Conservation (phyloP, 306 rosid species). For the Hippophae rhamnoides region DNA sequence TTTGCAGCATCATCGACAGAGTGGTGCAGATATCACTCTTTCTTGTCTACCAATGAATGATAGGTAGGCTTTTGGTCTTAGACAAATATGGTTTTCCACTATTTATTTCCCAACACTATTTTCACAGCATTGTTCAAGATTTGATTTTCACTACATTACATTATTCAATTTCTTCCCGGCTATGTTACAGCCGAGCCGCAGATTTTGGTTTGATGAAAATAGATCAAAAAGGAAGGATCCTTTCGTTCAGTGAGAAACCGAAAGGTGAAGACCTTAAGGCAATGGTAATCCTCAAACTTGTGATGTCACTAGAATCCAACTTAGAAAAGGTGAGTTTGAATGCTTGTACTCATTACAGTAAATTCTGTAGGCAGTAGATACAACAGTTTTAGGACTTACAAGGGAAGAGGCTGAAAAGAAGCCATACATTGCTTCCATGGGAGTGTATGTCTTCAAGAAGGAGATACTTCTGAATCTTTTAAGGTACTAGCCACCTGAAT, state of each 20-base stretch:
- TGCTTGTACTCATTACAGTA: constrained; percentile 21
- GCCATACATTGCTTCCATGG: constrained; percentile 98
- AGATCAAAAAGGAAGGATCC: constrained; percentile 57
- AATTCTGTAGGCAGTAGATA: constrained; percentile 62
- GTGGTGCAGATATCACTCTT: constrained; percentile 86
- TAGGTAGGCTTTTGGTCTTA: constrained; percentile 34
- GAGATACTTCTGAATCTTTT: constrained; percentile 84
- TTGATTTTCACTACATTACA: constrained; percentile 1
- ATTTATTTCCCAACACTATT: neutral
- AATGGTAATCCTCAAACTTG: constrained; percentile 52
- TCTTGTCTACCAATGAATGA: constrained; percentile 89
- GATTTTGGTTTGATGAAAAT: constrained; percentile 98
- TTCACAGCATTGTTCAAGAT: neutral
- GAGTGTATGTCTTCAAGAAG: constrained; percentile 94
- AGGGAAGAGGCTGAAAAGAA: constrained; percentile 70
- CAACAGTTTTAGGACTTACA: constrained; percentile 81
- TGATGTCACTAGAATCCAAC: neutral
- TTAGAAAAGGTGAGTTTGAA: constrained; percentile 9
- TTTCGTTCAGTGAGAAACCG: constrained; percentile 79
- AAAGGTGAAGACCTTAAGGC: constrained; percentile 64
- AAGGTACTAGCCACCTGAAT: constrained; percentile 37
- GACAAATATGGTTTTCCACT: neutral
- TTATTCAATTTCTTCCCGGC: constrained; percentile 17
- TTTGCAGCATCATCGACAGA: constrained; percentile 70
- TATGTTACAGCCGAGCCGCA: constrained; percentile 77